phyloP scores from a whole-genome alignment of 2,329 filamentous ascomycete species.

The Pseudogymnoascus pannorum region DNA sequence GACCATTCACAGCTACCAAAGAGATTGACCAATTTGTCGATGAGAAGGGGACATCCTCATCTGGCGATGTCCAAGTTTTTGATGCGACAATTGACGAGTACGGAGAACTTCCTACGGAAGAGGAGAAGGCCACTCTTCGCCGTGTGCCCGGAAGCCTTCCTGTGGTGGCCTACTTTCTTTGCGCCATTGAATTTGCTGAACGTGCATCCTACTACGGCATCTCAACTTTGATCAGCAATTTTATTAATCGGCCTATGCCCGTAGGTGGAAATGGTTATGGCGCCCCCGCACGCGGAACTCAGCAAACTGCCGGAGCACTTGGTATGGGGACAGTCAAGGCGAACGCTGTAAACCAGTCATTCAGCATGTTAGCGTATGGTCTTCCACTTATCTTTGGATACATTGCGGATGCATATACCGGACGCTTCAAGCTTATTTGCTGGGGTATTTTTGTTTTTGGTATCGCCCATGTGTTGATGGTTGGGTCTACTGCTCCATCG shows the following conservation, averaged over 20 bases:
- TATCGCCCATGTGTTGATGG: slow-evolving; percentile 54
- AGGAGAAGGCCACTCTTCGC: slow-evolving; percentile 52
- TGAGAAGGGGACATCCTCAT: neutral
- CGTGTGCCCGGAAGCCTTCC: slow-evolving; percentile 59
- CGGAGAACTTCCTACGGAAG: slow-evolving; percentile 43
- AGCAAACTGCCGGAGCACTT: slow-evolving; percentile 45
- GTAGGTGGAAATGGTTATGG: slow-evolving; percentile 32
- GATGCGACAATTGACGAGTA: slow-evolving; percentile 8
- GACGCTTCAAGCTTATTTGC: slow-evolving; percentile 57
- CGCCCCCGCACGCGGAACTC: slow-evolving; percentile 30
- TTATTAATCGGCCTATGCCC: slow-evolving; percentile 53
- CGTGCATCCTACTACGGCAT: slow-evolving; percentile 73
- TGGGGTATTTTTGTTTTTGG: slow-evolving; percentile 43
- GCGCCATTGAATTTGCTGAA: slow-evolving; percentile 68
- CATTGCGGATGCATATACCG: slow-evolving; percentile 56
- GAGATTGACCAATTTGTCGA: neutral
- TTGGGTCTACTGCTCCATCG: slow-evolving; percentile 53
- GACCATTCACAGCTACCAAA: neutral
- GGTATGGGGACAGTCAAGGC: slow-evolving; percentile 47
- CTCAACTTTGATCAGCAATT: slow-evolving; percentile 51
- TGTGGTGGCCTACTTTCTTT: slow-evolving; percentile 60
- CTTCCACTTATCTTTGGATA: slow-evolving; percentile 45
- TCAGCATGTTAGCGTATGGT: slow-evolving; percentile 42
- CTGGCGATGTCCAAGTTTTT: neutral
- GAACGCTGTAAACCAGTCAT: slow-evolving; percentile 46